phyloP scores from a whole-genome alignment of 2,329 filamentous ascomycete species.

The Zymoseptoria ardabiliae region DNA sequence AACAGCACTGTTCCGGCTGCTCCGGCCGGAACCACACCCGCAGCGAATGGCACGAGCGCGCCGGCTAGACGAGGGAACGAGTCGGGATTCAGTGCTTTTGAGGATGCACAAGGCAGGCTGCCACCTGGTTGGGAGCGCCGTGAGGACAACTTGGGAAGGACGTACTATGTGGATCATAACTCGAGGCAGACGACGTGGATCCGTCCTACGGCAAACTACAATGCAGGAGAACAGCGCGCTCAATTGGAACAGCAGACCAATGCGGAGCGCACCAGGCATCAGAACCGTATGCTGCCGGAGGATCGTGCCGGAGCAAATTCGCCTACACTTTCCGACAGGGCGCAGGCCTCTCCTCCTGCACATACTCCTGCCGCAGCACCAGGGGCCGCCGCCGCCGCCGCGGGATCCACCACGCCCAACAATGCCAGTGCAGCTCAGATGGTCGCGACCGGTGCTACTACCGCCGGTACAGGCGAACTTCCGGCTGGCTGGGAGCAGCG shows the following conservation, averaged over 20 bases:
- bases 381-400: slow-evolving; percentile 21
- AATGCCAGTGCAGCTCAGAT: slow-evolving; percentile 62
- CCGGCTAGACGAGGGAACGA: slow-evolving; percentile 38
- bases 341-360: slow-evolving; percentile 25
- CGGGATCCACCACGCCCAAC: slow-evolving; percentile 25
- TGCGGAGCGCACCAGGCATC: slow-evolving; percentile 84
- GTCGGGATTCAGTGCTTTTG: slow-evolving; percentile 74
- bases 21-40: slow-evolving; percentile 3
- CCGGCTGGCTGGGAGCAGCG: slow-evolving; percentile 95
- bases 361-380: slow-evolving; percentile 25
- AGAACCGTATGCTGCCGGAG: slow-evolving; percentile 91
- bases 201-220: slow-evolving; percentile 71
- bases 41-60: slow-evolving; percentile 19
- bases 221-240: slow-evolving; percentile 65
- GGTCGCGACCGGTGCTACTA: slow-evolving; percentile 93
- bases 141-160: slow-evolving; percentile 88
- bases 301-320: slow-evolving; percentile 91
- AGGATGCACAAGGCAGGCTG: slow-evolving; percentile 87
- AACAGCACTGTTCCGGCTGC: slow-evolving; percentile 18
- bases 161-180: slow-evolving; percentile 98
- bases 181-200: slow-evolving; percentile 96
- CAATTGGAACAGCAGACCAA: slow-evolving; percentile 87
- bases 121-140: slow-evolving; percentile 93
- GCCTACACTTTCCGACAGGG: slow-evolving; percentile 55
- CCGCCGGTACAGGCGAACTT: slow-evolving; percentile 86